Evolutionary conservation across 2,329 filamentous ascomycete species (phyloP), one percentile per base, ranked within the genome.

Genomic region (Botrytis fabae): DNA sequence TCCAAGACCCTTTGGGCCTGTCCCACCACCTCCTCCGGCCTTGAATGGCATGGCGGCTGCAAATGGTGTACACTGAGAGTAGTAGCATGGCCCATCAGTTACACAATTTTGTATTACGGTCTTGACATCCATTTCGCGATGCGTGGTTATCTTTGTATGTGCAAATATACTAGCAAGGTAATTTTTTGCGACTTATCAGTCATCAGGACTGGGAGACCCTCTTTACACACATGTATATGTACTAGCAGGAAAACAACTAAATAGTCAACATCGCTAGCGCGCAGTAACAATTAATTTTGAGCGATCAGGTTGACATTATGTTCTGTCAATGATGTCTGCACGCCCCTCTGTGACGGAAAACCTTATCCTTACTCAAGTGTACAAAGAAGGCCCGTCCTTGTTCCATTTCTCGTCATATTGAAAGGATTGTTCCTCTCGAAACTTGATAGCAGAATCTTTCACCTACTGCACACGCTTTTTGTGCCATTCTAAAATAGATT

Each of bases 1-100:
- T 60, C 77, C 78, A 48, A 79, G 78, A 70, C 77, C 78, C 22
- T 81, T 80, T 74, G 79, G 79, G 48, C 79, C 79, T 59, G 78
- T 78, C 18, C 80, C 79, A 40, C 80, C 80, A 35, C 80, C 80
- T 25, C 77, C 78, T 14, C 73, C 77, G 18, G 71, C 76, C 69
- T 71, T 74, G 22, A 80, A 80, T 75, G 78, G 78, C 22, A 57
- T 71, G 70, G 32, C 70, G 32, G 61, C 61, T 65, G 70, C 70
- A 20, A 71, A 71, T 35, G 61, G 70, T 10, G 70, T 71, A 20
- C 70, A 71, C 60, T 71, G n/a, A 71, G 60, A 46, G 44, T 20
- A 66, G 35, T 71, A 40, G 18, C 9, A 28, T 65, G 70, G 44
- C 44, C 61, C n/a, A 65, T 25, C 61, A 57, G 61, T 54, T 38